These are phyloP conservation scores for Rhododendron henanense DNA, from an alignment of 148 eudicot species.

Conservation along the genomic window DNA sequence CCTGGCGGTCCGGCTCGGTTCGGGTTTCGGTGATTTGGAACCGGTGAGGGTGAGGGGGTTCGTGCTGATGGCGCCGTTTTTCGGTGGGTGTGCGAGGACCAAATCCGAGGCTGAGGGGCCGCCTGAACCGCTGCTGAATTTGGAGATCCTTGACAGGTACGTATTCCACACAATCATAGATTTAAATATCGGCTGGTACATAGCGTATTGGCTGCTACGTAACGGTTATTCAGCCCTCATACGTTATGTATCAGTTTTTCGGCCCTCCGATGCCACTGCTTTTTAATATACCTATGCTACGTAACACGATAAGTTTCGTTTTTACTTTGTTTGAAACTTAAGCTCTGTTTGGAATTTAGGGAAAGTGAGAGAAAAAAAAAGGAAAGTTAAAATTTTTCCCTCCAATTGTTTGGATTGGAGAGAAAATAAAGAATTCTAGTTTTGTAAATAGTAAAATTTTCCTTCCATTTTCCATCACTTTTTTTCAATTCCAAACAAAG, in stretches of 20 bases:
- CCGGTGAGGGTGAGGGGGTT: conserved; percentile 56
- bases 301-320: too few species aligned
- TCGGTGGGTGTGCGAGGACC: conserved; percentile 61
- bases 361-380: too few species aligned
- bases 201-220: not conserved
- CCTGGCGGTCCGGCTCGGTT: conserved; percentile 48
- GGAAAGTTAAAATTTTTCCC: too few species aligned
- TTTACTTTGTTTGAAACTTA: too few species aligned
- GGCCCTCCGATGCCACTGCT: not conserved
- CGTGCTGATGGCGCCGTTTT: conserved; percentile 66
- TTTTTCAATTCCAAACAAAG: too few species aligned
- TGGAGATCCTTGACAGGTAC: conserved; percentile 69
- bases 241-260: not conserved
- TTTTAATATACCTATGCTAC: not conserved
- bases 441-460: too few species aligned
- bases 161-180: not conserved
- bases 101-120: conserved; percentile 55
- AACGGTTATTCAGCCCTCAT: too few species aligned
- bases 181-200: too few species aligned
- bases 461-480: too few species aligned
- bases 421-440: too few species aligned
- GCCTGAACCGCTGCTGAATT: conserved; percentile 35
- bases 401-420: too few species aligned
- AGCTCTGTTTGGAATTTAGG: too few species aligned
- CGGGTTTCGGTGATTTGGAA: conserved; percentile 21